These are phyloP conservation scores for Beauveria medogensis DNA, from an alignment of 2,329 filamentous ascomycete genomes.

Conservation along the genomic window DNA sequence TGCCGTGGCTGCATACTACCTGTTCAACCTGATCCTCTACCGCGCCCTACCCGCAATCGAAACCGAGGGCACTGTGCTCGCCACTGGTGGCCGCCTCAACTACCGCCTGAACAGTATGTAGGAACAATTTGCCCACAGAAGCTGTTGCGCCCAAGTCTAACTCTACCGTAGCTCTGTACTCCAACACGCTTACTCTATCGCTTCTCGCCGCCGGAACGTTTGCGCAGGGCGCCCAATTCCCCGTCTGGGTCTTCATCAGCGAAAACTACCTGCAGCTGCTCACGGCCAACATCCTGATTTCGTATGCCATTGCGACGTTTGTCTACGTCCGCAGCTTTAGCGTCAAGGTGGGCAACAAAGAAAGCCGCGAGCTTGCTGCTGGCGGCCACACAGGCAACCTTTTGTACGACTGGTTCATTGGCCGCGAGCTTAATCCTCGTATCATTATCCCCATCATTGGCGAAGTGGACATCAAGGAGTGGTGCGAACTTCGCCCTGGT, in stretches of 20 bases:
- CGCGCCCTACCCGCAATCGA: slow-evolving; percentile 67
- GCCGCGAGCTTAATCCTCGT: slow-evolving; percentile 88
- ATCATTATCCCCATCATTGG: slow-evolving; percentile 70
- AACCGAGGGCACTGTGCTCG: slow-evolving; percentile 61
- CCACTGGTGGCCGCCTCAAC: slow-evolving; percentile 64
- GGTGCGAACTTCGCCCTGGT: slow-evolving; percentile 84
- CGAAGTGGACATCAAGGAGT: slow-evolving; percentile 84
- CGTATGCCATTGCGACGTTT: slow-evolving; percentile 63
- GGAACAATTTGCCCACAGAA: too few species aligned
- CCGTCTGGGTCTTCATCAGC: slow-evolving; percentile 86
- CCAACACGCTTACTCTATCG: slow-evolving; percentile 65
- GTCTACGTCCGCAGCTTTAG: slow-evolving; percentile 78
- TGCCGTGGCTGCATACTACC: slow-evolving; percentile 71
- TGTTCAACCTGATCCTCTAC: slow-evolving; percentile 67
- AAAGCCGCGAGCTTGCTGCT: slow-evolving; percentile 68
- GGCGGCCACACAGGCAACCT: slow-evolving; percentile 78
- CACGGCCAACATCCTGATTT: slow-evolving; percentile 72
- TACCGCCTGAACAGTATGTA: slow-evolving; percentile 71
- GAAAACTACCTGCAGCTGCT: slow-evolving; percentile 84
- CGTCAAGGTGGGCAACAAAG: slow-evolving; percentile 65
- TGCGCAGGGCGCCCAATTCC: slow-evolving; percentile 70
- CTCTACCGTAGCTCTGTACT: slow-evolving; percentile 55
- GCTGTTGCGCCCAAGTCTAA: slow-evolving; percentile 9
- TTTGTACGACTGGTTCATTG: slow-evolving; percentile 95
- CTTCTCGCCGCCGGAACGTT: slow-evolving; percentile 66